Percentiles rank a stretch among this genome's conserved stretches.
These are phyloP conservation scores for Claviceps digitariae DNA, from an alignment of 2,329 filamentous ascomycete genomes.

Conservation along the genomic window DNA sequence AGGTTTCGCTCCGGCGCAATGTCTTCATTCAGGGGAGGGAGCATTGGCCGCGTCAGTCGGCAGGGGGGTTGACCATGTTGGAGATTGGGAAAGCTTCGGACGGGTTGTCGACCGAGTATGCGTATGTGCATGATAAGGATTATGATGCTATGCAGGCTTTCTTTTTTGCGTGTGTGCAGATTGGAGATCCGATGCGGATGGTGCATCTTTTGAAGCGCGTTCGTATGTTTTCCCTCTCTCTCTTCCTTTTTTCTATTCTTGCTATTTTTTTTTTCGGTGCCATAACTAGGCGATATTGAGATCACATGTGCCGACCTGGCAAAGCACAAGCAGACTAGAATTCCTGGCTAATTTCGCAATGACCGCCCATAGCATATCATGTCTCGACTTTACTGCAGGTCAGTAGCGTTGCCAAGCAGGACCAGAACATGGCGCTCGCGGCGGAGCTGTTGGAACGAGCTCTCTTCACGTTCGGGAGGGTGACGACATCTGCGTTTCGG, in stretches of 20 bases:
- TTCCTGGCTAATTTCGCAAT: slow-evolving; percentile 8
- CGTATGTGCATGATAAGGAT: slow-evolving; percentile 57
- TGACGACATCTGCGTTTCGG: slow-evolving; percentile 70
- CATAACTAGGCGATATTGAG: too few relatives aligned
- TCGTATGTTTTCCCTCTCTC: slow-evolving; percentile 18
- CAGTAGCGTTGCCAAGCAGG: slow-evolving; percentile 81
- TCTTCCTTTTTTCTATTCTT: background rate
- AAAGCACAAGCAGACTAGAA: background rate
- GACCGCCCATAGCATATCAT: slow-evolving; percentile 52
- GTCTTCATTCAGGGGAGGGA: slow-evolving; percentile 78
- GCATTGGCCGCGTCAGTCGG: slow-evolving; percentile 68
- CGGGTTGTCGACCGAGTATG: slow-evolving; percentile 55
- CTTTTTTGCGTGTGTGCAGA: slow-evolving; percentile 71
- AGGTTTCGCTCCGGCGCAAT: slow-evolving; percentile 62
- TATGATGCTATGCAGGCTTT: slow-evolving; percentile 65
- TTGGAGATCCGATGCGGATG: slow-evolving; percentile 70
- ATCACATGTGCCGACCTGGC: background rate
- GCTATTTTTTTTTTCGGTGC: background rate
- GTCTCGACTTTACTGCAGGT: slow-evolving; percentile 89
- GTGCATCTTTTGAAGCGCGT: slow-evolving; percentile 49
- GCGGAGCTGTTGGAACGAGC: slow-evolving; percentile 83
- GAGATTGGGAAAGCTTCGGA: slow-evolving; percentile 26
- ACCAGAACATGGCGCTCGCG: slow-evolving; percentile 74
- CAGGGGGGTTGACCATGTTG: slow-evolving; percentile 76
- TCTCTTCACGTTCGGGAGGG: slow-evolving; percentile 84